These are phyloP conservation scores for Salix purpurea DNA, from an alignment of 345 rosid species.

Conservation along the genomic window DNA sequence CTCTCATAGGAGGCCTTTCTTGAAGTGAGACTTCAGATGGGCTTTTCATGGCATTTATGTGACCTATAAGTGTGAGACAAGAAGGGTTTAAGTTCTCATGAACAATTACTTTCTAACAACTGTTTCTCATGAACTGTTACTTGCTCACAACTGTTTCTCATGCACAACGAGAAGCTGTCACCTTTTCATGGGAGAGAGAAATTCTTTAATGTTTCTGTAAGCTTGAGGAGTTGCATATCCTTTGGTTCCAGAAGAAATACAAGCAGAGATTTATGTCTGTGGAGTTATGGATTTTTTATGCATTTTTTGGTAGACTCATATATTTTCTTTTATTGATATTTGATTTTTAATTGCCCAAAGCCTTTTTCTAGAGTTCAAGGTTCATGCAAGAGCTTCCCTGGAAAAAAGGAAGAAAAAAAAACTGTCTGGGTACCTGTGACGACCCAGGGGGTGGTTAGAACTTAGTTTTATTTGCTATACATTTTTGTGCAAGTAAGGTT, in stretches of 20 bases:
- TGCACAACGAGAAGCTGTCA: neutral
- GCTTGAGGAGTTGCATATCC: neutral
- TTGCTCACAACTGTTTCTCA: neutral
- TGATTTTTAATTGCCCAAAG: neutral
- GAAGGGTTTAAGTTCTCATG: neutral
- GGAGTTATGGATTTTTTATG: neutral
- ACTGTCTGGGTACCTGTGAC: neutral
- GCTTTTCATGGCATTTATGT: neutral
- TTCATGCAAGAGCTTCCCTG: neutral
- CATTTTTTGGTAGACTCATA: neutral
- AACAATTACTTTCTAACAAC: neutral
- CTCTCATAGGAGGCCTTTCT: neutral
- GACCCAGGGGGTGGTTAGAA: neutral
- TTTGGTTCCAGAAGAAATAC: neutral
- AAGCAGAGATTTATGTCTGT: neutral
- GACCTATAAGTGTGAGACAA: neutral
- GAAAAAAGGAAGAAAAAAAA: neutral
- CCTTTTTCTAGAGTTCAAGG: neutral
- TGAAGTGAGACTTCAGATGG: neutral
- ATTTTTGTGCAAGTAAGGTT: neutral
- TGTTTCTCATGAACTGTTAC: neutral
- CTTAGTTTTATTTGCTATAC: neutral
- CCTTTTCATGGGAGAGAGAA: neutral
- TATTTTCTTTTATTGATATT: neutral
- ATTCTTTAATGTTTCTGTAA: neutral